Evolutionary conservation across 257 asterid species (phyloP).

Genomic region (Eucommia ulmoides): DNA sequence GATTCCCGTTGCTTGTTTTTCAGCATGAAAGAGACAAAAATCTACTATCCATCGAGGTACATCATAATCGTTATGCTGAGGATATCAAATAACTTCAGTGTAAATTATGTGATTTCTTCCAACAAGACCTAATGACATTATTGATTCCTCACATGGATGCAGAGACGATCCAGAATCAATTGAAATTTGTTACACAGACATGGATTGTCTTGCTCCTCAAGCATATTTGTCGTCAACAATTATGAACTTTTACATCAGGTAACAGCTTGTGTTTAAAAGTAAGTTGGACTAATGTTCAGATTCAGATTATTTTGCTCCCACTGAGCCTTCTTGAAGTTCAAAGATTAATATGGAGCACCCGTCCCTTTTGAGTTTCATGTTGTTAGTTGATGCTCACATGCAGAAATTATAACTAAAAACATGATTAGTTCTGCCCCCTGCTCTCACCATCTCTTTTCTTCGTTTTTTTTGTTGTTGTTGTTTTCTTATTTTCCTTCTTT

Average conservation of each 20-base stretch:
- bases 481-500: no score
- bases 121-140: neutral
- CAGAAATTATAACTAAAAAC: no score
- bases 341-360: no score
- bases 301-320: no score
- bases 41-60: constrained; percentile 90
- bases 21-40: constrained; percentile 33
- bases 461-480: no score
- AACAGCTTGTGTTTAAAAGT: no score
- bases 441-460: no score
- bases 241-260: constrained; percentile 91
- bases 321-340: no score
- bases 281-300: no score
- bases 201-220: constrained; percentile 74
- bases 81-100: neutral
- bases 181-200: constrained; percentile 56
- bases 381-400: no score
- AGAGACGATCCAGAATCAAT: constrained; percentile 77
- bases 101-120: neutral
- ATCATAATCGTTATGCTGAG: constrained; percentile 4
- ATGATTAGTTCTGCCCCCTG: no score
- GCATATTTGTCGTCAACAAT: constrained; percentile 67
- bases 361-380: no score
- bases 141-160: constrained; percentile 16
- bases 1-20: constrained; percentile 16